Percentiles rank a stretch among this genome's conserved stretches.
These are phyloP conservation scores for Cytospora piceae DNA, from an alignment of 2,329 filamentous ascomycete genomes.

Conservation along the genomic window DNA sequence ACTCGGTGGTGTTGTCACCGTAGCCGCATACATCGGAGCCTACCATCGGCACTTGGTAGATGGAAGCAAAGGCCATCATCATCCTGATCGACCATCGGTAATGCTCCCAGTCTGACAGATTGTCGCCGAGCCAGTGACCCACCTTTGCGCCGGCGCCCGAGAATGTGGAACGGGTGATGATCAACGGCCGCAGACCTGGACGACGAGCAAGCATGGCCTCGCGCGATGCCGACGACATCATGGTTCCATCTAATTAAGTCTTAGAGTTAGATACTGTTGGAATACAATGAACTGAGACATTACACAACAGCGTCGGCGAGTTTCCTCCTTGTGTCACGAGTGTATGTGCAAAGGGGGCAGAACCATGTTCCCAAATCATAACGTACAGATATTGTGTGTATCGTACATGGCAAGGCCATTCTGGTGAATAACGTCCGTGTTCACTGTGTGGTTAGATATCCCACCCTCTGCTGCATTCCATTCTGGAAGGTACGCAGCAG, in stretches of 20 bases:
- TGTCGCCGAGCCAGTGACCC: slow-evolving; percentile 64
- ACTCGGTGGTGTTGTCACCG: slow-evolving; percentile 65
- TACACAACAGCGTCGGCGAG: background rate
- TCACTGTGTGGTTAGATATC: slow-evolving; percentile 62
- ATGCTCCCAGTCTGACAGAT: slow-evolving; percentile 58
- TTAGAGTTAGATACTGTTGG: slow-evolving; percentile 20
- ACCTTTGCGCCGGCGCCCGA: slow-evolving; percentile 70
- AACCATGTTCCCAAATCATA: background rate
- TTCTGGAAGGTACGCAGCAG: slow-evolving; percentile 50
- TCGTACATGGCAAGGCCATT: slow-evolving; percentile 73
- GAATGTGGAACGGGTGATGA: slow-evolving; percentile 78
- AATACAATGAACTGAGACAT: background rate
- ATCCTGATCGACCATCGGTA: slow-evolving; percentile 62
- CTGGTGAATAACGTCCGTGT: slow-evolving; percentile 69
- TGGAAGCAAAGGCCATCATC: slow-evolving; percentile 63
- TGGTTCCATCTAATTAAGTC: slow-evolving; percentile 64
- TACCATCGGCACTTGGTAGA: slow-evolving; percentile 71
- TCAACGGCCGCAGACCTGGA: slow-evolving; percentile 65
- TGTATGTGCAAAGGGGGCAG: background rate
- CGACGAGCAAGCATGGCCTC: slow-evolving; percentile 69
- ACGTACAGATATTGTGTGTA: slow-evolving; percentile 39
- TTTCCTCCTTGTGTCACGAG: background rate
- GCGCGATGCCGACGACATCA: slow-evolving; percentile 72
- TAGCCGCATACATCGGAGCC: slow-evolving; percentile 81
- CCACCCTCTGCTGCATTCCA: slow-evolving; percentile 50